phyloP scores from a whole-genome alignment of 257 asterid species.

The Nicotiana paniculata region DNA sequence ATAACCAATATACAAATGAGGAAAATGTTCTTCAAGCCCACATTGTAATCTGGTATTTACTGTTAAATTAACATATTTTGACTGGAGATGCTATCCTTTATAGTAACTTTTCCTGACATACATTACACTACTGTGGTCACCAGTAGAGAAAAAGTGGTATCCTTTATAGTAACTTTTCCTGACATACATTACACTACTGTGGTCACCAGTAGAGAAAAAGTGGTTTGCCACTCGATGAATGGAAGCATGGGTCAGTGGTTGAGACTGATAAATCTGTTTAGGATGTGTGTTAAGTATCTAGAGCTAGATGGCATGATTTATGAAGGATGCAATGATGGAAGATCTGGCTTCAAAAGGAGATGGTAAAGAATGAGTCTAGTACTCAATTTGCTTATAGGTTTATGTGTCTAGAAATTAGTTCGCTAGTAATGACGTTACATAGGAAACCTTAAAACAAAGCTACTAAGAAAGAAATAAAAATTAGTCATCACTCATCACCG shows the following conservation, averaged over 20 bases:
- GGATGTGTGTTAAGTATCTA: not conserved
- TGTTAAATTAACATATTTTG: not conserved
- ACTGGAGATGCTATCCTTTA: not conserved
- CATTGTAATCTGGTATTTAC: not conserved
- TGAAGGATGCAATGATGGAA: not conserved
- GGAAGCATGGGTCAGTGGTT: not conserved
- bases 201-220: not conserved
- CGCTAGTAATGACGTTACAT: not conserved
- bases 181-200: not conserved
- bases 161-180: not conserved
- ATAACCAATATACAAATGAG: not conserved
- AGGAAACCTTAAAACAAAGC: not conserved
- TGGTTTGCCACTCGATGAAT: not conserved
- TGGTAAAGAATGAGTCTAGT: not conserved
- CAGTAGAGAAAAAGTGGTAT: not conserved
- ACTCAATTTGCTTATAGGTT: not conserved
- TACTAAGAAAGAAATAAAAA: not conserved
- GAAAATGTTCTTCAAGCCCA: not conserved
- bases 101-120: not conserved
- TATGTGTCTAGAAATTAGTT: not conserved
- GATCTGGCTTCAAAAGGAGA: not conserved
- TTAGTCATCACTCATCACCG: not conserved
- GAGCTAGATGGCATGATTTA: not conserved
- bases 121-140: not conserved
- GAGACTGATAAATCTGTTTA: not conserved